Evolutionary conservation across 495 filamentous ascomycete species (phyloP), one percentile per base, ranked within the genome.

Genomic region (Trypethelium eluteriae): DNA sequence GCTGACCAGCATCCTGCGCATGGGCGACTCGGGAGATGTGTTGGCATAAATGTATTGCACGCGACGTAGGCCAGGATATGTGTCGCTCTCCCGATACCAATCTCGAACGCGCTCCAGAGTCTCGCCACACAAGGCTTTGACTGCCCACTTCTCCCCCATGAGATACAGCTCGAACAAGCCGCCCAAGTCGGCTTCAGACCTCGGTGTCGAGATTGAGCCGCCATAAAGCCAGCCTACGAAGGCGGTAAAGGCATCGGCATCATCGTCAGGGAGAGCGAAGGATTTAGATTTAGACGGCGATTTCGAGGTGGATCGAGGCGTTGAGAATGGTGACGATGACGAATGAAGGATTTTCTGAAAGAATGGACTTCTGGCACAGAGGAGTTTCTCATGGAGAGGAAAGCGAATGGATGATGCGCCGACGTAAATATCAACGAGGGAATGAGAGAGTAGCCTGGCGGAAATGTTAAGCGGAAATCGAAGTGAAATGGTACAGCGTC

Each of bases 11-110:
- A 82, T 73, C 62, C 76, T 71, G n/a, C 80, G 77, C 80, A 82
- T 78, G 59, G 75, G 70, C 25, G 73, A 76, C n/a, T 77, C 78
- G 12, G 74, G 67, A 50, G 76, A 73, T 9, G 80, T 81, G 66
- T 82, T 81, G 18, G 78, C 72, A 64, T 81, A 82, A 56, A 82
- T 73, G 64, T 81, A 82, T 68, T 82, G 80, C 71, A 82, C 80
- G 10, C 80, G 71, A n/a, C 80, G 69, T 50, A 82, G 66, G 3
- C 77, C 78, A 0, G 80, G 80, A 70, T 79, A 81, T 53, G 77
- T 77, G 39, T 78, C 73, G 12, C 73, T 74, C 64, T 75, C 73
- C 63, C 78, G 77, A 70, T 81, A 81, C 70, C 72, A 82, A 25
- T 73, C 71, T 25, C 79, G 72, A 35, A 81, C 76, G 0, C 72